Percentiles rank a stretch among this genome's conserved stretches.
These are phyloP conservation scores for Apiospora malaysiana DNA, from an alignment of 2,329 filamentous ascomycete genomes.

Conservation along the genomic window DNA sequence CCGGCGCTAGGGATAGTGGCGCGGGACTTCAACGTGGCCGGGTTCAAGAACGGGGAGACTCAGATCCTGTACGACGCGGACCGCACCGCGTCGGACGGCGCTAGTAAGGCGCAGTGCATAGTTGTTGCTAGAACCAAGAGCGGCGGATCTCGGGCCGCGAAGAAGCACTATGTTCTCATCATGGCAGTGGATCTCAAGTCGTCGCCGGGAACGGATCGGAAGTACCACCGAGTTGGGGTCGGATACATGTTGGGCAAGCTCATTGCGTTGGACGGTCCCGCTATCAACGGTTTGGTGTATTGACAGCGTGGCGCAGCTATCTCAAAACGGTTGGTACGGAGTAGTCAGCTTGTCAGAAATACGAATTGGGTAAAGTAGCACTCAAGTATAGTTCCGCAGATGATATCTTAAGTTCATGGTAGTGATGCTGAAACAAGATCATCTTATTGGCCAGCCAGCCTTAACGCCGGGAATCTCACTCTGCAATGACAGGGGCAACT, in stretches of 20 bases:
- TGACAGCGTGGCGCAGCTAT: not conserved
- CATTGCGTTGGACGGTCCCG: not conserved
- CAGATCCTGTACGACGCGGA: not conserved
- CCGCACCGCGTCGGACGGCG: not conserved
- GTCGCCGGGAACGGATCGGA: not conserved
- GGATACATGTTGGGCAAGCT: not conserved
- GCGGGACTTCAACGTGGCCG: not conserved
- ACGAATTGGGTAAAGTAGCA: no score
- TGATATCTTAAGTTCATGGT: no score
- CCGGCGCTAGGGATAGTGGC: not conserved
- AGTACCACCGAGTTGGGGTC: not conserved
- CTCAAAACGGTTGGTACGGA: no score
- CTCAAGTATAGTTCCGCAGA: no score
- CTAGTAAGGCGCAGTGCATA: not conserved
- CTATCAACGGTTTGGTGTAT: not conserved
- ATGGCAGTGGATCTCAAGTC: not conserved
- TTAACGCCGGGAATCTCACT: no score
- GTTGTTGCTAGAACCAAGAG: not conserved
- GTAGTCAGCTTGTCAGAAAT: no score
- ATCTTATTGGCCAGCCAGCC: no score
- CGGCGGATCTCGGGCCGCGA: not conserved
- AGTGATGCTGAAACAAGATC: no score
- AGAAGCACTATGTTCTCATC: not conserved
- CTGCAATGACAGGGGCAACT: no score
- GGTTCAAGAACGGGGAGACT: not conserved